These are phyloP conservation scores for Suillus lakei DNA, from an alignment of 768 basidiomycete genomes.

Conservation along the genomic window DNA sequence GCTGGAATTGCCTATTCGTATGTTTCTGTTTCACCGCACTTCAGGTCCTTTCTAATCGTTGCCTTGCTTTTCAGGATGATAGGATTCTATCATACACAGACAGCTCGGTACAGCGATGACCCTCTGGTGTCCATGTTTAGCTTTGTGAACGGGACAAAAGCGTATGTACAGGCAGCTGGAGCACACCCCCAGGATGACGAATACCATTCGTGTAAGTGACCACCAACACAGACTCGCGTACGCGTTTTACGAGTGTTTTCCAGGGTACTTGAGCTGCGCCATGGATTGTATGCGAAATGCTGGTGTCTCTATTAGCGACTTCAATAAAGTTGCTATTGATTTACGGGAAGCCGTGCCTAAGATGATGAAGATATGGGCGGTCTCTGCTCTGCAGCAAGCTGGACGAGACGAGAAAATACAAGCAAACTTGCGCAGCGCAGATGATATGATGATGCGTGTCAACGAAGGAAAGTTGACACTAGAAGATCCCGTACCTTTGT, in stretches of 20 bases:
- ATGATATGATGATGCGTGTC: background rate
- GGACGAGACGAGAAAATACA: constrained; percentile 12
- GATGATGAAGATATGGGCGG: constrained; percentile 16
- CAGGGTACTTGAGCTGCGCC: constrained; percentile 4
- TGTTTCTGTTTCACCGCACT: background rate
- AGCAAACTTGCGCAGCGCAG: background rate
- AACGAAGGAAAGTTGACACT: constrained; percentile 2
- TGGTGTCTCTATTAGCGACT: background rate
- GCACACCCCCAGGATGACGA: constrained; percentile 24
- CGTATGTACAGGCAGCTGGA: constrained; percentile 19
- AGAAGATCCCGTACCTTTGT: background rate
- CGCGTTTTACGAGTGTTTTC: background rate
- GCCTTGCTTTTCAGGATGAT: constrained; percentile 3
- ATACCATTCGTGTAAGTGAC: constrained; percentile 15
- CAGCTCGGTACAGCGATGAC: background rate
- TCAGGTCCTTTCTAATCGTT: background rate
- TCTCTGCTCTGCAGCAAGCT: constrained; percentile 6
- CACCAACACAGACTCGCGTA: background rate
- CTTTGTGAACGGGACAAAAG: constrained; percentile 3
- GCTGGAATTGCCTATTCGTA: constrained; percentile 20
- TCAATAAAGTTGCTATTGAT: background rate
- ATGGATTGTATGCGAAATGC: background rate
- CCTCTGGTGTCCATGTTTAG: background rate
- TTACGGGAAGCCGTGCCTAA: constrained; percentile 10
- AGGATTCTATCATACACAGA: constrained; percentile 10